Base-by-base conservation (phyloP, 495 filamentous ascomycete species). In the Neurospora sp. region DNA sequence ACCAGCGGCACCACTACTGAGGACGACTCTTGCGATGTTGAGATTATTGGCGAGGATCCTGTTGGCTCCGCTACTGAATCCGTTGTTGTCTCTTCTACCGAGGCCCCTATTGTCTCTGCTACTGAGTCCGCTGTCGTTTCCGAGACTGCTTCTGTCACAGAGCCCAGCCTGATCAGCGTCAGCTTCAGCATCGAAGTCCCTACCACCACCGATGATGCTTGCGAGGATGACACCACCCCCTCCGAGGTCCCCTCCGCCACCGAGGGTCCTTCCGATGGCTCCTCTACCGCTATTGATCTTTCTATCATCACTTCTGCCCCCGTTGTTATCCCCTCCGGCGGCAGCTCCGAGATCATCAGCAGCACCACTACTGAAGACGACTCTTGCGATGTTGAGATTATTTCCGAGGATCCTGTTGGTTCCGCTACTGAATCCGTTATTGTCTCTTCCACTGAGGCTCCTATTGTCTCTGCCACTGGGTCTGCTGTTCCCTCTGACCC, bases 341-440 rank as follows among this genome's bases (percentile, higher is more conserved):
- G 12, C 70, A 37, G 70, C 53, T 65, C 27, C 31, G 27, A 18
- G 53, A 35, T 65, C 53, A 8, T 46, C 71, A 70, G 35, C 22
- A 42, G 27, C 39, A 71, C 74, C 22, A n/a, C 73, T 12, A 18
- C 46, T 12, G 71, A 73, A 3, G 74, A 74, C 11, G 74, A 75
- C 9, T 37, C 42, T 22, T 74, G 72, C 70, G 73, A 72, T 1
- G 38, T n/a, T n/a, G 31, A 69, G 31, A 69, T 18, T 14, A 39
- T 12, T 35, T 69, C 68, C 14, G 65, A 69, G 44, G 35, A 37
- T 37, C 35, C 35, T 37, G 5, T 37, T 37, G 35, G 35, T 37
- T 37, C 35, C 35, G 5, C 35, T 37, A 37, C 35, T 37, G 35
- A 37, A 37, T 37, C 35, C 35, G 35, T 37, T 37, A 6, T 37